Conservation (phyloP, 2,329 filamentous ascomycete species). For the Delphinella strobiligena region DNA sequence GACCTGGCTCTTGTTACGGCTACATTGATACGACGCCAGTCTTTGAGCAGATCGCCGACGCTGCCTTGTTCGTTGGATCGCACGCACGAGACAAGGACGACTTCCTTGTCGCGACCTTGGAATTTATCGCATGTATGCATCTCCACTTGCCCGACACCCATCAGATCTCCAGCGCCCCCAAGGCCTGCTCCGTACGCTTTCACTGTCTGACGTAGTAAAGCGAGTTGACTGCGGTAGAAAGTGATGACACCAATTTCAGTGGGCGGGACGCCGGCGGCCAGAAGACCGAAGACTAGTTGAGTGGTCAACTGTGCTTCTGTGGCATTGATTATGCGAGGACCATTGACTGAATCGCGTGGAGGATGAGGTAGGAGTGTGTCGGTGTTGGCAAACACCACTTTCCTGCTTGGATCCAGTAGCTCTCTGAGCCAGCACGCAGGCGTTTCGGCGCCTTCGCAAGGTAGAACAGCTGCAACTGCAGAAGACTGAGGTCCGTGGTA, state of each 20-base stretch:
- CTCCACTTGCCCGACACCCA: slow-evolving; percentile 50
- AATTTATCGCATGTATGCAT: slow-evolving; percentile 97
- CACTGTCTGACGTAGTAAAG: slow-evolving; percentile 64
- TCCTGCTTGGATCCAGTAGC: slow-evolving; percentile 55
- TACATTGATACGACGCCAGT: slow-evolving; percentile 90
- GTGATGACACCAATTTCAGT: slow-evolving; percentile 87
- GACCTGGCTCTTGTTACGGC: slow-evolving; percentile 87
- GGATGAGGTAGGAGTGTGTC: slow-evolving; percentile 56
- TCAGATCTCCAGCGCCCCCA: slow-evolving; percentile 32
- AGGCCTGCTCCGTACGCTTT: slow-evolving; percentile 33
- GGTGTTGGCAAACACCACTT: slow-evolving; percentile 82
- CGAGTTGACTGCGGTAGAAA: slow-evolving; percentile 86
- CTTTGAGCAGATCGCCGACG: slow-evolving; percentile 84
- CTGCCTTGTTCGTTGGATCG: slow-evolving; percentile 69
- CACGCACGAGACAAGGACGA: slow-evolving; percentile 77
- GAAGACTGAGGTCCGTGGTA: slow-evolving; percentile 25
- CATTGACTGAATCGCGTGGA: slow-evolving; percentile 61
- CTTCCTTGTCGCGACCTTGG: slow-evolving; percentile 90
- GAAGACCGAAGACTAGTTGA: slow-evolving; percentile 68
- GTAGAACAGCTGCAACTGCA: background rate
- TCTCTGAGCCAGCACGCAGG: slow-evolving; percentile 62
- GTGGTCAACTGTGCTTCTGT: slow-evolving; percentile 67
- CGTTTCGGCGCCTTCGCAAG: slow-evolving; percentile 1
- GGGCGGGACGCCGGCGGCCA: slow-evolving; percentile 62
- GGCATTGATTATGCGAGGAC: slow-evolving; percentile 78